Evolutionary conservation across 164 flowering plant genomes (phyloP).

Genomic region (Chloranthus sessilifolius): DNA sequence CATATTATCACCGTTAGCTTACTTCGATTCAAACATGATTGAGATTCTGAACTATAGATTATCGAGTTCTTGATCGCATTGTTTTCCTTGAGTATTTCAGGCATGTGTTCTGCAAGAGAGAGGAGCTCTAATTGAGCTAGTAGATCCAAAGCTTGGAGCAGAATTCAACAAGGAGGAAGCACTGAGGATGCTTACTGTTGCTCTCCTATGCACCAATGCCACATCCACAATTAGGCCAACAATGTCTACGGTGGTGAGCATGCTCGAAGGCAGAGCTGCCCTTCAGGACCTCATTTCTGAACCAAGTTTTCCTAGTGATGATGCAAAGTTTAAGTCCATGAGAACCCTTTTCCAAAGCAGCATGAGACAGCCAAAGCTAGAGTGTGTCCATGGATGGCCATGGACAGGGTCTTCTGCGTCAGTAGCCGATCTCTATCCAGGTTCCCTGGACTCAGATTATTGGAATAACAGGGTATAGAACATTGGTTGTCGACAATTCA

Average conservation of each 20-base stretch:
- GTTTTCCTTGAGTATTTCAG: too few species aligned
- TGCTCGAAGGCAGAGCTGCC: conserved; percentile 21
- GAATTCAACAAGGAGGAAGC: conserved; percentile 20
- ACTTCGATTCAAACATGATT: too few species aligned
- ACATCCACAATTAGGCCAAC: conserved; percentile 27
- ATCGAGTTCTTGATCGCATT: too few species aligned
- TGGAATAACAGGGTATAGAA: conserved; percentile 9
- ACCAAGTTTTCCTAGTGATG: conserved; percentile 7
- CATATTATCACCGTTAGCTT: too few species aligned
- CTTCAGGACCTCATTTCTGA: conserved; percentile 9
- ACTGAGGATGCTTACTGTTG: conserved; percentile 19
- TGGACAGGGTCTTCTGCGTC: conserved; percentile 21
- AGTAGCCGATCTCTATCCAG: conserved; percentile 27
- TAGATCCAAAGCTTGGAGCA: conserved; percentile 23
- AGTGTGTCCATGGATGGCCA: conserved; percentile 12
- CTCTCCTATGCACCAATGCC: conserved; percentile 24
- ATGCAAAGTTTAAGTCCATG: conserved; percentile 13
- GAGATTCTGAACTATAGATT: too few species aligned
- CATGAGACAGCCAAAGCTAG: conserved; percentile 2
- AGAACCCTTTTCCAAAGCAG: not conserved
- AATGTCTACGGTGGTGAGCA: conserved; percentile 29
- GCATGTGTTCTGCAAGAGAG: conserved; percentile 18
- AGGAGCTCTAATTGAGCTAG: conserved; percentile 22
- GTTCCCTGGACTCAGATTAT: conserved; percentile 23
- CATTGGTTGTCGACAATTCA: too few species aligned